These are phyloP conservation scores for Auriculariales sp. DNA, from an alignment of 768 basidiomycete species.

Conservation along the genomic window DNA sequence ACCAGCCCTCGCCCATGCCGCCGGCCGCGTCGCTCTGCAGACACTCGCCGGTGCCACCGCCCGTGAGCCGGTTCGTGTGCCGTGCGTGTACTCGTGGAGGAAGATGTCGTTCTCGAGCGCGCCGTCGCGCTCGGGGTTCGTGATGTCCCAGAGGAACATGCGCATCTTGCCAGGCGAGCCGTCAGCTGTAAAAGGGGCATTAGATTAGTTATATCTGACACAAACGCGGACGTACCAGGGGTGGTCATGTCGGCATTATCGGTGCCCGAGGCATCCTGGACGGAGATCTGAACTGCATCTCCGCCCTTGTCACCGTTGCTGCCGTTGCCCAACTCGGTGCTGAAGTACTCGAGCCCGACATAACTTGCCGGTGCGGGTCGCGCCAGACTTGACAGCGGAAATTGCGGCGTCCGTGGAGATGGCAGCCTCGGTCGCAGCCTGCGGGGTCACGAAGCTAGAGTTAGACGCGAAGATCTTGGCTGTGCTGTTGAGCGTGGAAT, in stretches of 20 bases:
- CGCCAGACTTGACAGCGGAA: no score
- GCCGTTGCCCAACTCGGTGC: slow-evolving; percentile 25
- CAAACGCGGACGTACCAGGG: no score
- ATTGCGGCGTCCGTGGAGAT: no score
- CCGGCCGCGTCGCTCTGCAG: slow-evolving; percentile 16
- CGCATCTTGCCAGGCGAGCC: slow-evolving; percentile 28
- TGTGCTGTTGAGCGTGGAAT: no score
- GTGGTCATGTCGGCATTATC: slow-evolving; percentile 17
- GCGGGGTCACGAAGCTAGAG: no score
- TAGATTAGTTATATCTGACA: no score
- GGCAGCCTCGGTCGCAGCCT: no score
- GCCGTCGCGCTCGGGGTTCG: slow-evolving; percentile 23
- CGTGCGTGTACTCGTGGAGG: slow-evolving; percentile 21
- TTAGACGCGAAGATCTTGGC: no score
- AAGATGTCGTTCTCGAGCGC: slow-evolving; percentile 24
- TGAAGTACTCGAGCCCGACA: no score
- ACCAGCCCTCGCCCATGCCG: slow-evolving; percentile 29
- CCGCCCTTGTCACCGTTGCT: slow-evolving; percentile 20
- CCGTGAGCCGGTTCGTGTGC: slow-evolving; percentile 29
- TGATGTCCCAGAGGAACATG: slow-evolving; percentile 19
- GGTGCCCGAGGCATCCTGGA: slow-evolving; percentile 15
- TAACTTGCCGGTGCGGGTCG: no score
- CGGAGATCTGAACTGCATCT: slow-evolving; percentile 21
- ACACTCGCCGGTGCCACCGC: slow-evolving; percentile 8
- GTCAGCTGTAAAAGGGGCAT: no score